Evolutionary conservation across 306 rosid genomes (phyloP).

Genomic region (Mimosa pudica): DNA sequence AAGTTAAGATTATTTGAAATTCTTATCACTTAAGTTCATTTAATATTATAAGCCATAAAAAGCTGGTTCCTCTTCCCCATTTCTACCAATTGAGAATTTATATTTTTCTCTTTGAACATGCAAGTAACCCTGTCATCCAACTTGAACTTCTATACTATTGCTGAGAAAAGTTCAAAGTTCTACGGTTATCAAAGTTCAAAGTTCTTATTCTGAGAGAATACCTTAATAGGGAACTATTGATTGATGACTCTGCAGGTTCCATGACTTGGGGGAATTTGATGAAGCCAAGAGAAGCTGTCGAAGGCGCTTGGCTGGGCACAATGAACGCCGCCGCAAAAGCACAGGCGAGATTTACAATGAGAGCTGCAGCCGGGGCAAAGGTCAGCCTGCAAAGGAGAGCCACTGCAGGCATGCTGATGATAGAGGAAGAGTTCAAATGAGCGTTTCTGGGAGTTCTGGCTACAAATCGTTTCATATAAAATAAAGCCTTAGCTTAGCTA

Average conservation of each 20-base stretch:
- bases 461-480: conserved; percentile 66
- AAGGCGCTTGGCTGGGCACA: conserved; percentile 84
- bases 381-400: conserved; percentile 50
- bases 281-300: conserved; percentile 94
- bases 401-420: conserved; percentile 54
- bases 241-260: conserved; percentile 64
- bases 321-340: conserved; percentile 80
- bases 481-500: conserved; percentile 30
- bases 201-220: not conserved
- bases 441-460: conserved; percentile 56
- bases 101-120: not conserved
- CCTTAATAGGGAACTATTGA: not conserved
- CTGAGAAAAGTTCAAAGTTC: not conserved
- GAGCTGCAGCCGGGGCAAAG: conserved; percentile 49
- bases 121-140: conserved; percentile 6
- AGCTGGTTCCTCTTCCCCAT: not conserved
- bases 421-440: conserved; percentile 54
- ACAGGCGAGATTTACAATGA: conserved; percentile 57
- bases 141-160: not conserved
- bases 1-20: not conserved
- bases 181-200: not conserved
- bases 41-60: conserved; percentile 3
- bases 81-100: not conserved
- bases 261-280: conserved; percentile 84
- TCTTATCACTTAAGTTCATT: not conserved